Evolutionary conservation across 2,329 filamentous ascomycete genomes (phyloP).

Genomic region (Byssoonygena ceratinophila): DNA sequence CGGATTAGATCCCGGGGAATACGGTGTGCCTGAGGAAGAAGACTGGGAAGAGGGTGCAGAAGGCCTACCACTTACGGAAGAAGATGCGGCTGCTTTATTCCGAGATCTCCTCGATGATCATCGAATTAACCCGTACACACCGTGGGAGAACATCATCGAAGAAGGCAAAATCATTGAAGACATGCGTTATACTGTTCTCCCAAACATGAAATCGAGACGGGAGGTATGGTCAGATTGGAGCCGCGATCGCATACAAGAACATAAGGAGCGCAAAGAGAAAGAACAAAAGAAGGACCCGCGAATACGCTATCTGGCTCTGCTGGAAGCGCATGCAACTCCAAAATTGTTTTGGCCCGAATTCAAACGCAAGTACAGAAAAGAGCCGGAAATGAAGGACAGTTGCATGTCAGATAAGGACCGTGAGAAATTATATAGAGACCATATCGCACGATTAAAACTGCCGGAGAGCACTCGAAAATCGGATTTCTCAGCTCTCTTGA

Average conservation of each 20-base stretch:
- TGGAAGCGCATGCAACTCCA: conserved; percentile 70
- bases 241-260: conserved; percentile 59
- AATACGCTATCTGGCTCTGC: conserved; percentile 69
- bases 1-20: conserved; percentile 64
- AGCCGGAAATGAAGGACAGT: conserved; percentile 55
- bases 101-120: conserved; percentile 76
- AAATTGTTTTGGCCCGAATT: conserved; percentile 98
- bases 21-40: conserved; percentile 50
- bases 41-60: conserved; percentile 53
- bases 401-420: conserved; percentile 39
- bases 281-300: conserved; percentile 73
- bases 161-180: conserved; percentile 75
- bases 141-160: conserved; percentile 84
- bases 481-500: conserved; percentile 37
- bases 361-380: conserved; percentile 77
- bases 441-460: conserved; percentile 38
- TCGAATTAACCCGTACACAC: conserved; percentile 71
- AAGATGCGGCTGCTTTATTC: conserved; percentile 69
- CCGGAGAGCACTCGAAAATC: conserved; percentile 38
- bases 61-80: conserved; percentile 58
- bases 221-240: conserved; percentile 81
- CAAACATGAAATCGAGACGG: conserved; percentile 68
- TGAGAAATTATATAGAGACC: conserved; percentile 41
- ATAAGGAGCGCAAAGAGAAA: conserved; percentile 61
- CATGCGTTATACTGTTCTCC: conserved; percentile 69